Conservation (phyloP, 1,284 basidiomycete species). For the Ceratobasidium sp. region DNA sequence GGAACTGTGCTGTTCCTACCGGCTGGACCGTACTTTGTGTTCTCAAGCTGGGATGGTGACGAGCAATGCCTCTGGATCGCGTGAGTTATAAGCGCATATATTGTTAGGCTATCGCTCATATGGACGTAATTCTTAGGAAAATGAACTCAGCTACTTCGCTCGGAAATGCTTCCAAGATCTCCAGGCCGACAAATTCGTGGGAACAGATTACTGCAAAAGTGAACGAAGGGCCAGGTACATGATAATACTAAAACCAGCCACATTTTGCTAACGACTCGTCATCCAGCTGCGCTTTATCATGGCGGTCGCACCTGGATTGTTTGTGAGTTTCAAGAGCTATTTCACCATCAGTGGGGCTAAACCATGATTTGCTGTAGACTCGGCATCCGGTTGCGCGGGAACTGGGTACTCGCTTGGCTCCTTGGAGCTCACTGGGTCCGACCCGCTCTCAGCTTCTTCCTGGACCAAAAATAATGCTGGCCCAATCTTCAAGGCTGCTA, state of each 20-base stretch:
- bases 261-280: neutral
- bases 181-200: constrained; percentile 25
- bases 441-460: neutral
- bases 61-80: constrained; percentile 43
- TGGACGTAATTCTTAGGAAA: neutral
- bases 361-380: neutral
- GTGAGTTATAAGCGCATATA: neutral
- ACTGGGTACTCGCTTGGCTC: constrained; percentile 38
- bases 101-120: neutral
- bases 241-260: neutral
- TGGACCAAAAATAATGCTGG: constrained; percentile 11
- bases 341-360: neutral
- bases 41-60: constrained; percentile 20
- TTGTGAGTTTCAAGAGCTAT: constrained; percentile 1
- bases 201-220: constrained; percentile 17
- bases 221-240: constrained; percentile 35
- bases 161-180: constrained; percentile 21
- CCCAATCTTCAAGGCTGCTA: constrained; percentile 8
- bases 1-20: constrained; percentile 19
- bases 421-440: neutral
- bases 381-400: constrained; percentile 31
- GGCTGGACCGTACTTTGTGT: constrained; percentile 39
- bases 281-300: neutral
- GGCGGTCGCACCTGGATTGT: constrained; percentile 33
- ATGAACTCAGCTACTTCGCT: constrained; percentile 21